These are phyloP conservation scores for Verticillium nonalfalfae DNA, from an alignment of 2,329 filamentous ascomycete species.

Conservation along the genomic window DNA sequence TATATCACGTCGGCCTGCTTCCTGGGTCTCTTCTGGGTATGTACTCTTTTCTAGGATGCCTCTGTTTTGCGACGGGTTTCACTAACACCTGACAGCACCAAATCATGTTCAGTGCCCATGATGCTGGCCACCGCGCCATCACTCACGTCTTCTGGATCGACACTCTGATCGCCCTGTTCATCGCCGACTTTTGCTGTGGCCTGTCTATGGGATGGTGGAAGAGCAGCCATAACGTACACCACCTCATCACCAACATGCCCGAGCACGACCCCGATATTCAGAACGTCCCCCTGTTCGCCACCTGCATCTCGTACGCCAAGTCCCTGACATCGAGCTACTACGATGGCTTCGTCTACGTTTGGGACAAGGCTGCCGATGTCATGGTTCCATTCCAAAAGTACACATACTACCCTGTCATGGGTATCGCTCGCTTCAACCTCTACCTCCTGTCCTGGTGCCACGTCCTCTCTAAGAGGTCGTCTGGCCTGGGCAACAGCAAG, in stretches of 20 bases:
- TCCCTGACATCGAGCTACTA: constrained; percentile 61
- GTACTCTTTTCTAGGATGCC: constrained; percentile 8
- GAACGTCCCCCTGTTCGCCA: constrained; percentile 64
- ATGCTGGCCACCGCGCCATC: constrained; percentile 58
- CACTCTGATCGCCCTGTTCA: constrained; percentile 54
- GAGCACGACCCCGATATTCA: constrained; percentile 56
- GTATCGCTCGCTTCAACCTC: constrained; percentile 65
- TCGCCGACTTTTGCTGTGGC: constrained; percentile 60
- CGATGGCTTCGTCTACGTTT: constrained; percentile 52
- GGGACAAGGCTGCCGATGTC: constrained; percentile 54
- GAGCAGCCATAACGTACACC: constrained; percentile 62
- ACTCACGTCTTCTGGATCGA: constrained; percentile 52
- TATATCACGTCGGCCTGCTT: constrained; percentile 51
- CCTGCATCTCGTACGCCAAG: constrained; percentile 58
- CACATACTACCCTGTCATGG: constrained; percentile 64
- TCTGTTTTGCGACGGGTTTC: not conserved
- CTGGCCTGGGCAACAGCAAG: constrained; percentile 45
- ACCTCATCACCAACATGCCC: constrained; percentile 59
- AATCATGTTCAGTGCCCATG: constrained; percentile 63
- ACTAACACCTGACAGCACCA: constrained; percentile 42
- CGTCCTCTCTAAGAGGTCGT: constrained; percentile 48
- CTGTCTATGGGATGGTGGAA: constrained; percentile 66
- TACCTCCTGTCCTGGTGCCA: constrained; percentile 63
- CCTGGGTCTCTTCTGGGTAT: constrained; percentile 56
- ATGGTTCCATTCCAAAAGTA: constrained; percentile 56